phyloP scores from a whole-genome alignment of 768 basidiomycete species.

The Macrolepiota fuliginosa region DNA sequence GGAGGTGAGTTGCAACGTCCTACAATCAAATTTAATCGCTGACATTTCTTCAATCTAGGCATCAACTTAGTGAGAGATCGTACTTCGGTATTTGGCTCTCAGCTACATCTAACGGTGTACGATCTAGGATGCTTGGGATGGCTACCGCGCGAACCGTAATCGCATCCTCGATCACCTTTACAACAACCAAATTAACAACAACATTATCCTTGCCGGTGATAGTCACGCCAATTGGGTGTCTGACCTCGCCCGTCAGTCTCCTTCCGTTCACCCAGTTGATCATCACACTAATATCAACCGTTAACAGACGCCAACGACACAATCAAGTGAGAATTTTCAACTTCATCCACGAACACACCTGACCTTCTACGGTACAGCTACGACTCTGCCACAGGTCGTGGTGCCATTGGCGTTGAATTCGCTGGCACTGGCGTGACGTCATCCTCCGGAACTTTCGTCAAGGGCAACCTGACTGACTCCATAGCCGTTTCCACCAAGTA shows the following conservation, averaged over 20 bases:
- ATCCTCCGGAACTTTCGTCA: neutral
- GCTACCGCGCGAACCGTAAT: slow-evolving; percentile 49
- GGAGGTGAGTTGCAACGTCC: neutral
- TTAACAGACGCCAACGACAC: neutral
- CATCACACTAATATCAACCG: neutral
- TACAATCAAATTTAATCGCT: neutral
- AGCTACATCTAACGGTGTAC: neutral
- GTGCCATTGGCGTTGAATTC: neutral
- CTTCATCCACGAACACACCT: neutral
- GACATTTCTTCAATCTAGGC: neutral
- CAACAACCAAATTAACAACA: slow-evolving; percentile 37
- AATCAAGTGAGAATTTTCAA: neutral
- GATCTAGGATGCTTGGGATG: slow-evolving; percentile 53
- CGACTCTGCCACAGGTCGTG: neutral
- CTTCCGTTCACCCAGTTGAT: neutral
- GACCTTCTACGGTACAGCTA: neutral
- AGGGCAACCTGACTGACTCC: neutral
- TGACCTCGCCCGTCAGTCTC: slow-evolving; percentile 39
- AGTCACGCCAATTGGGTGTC: slow-evolving; percentile 62
- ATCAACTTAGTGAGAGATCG: neutral
- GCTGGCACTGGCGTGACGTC: neutral
- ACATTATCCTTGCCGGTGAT: slow-evolving; percentile 56
- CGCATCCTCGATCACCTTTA: slow-evolving; percentile 44
- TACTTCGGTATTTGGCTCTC: no score
- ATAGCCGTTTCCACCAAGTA: neutral